Conservation (phyloP, 2,329 filamentous ascomycete genomes). For the Pyrenophora tritici-repentis region DNA sequence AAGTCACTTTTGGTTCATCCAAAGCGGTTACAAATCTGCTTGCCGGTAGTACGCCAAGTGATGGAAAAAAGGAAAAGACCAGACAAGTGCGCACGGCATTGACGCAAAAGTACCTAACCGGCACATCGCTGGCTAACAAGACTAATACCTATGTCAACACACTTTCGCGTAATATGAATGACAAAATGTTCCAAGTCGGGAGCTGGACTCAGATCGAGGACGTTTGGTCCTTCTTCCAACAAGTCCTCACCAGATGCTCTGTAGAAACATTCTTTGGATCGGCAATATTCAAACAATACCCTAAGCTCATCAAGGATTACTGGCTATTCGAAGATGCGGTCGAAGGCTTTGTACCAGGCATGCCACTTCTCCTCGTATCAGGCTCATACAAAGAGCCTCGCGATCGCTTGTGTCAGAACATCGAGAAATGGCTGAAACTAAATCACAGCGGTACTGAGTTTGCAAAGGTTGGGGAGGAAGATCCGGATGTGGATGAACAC, state of each 20-base stretch:
- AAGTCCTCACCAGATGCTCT: slow-evolving; percentile 32
- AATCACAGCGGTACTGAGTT: slow-evolving; percentile 24
- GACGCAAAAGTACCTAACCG: slow-evolving; percentile 22
- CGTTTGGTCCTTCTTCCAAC: slow-evolving; percentile 37
- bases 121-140: slow-evolving; percentile 10
- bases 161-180: slow-evolving; percentile 30
- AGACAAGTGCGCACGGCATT: slow-evolving; percentile 10
- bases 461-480: slow-evolving; percentile 14
- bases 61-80: background rate
- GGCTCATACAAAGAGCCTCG: slow-evolving; percentile 20
- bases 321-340: slow-evolving; percentile 30
- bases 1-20: slow-evolving; percentile 23
- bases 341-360: slow-evolving; percentile 22
- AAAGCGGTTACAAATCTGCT: slow-evolving; percentile 11
- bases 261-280: slow-evolving; percentile 33
- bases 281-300: slow-evolving; percentile 31
- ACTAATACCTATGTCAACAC: slow-evolving; percentile 26
- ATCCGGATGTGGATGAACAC: slow-evolving; percentile 24
- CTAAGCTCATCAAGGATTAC: slow-evolving; percentile 32
- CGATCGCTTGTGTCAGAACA: slow-evolving; percentile 24
- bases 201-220: slow-evolving; percentile 41
- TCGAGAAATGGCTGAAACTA: slow-evolving; percentile 30
- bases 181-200: slow-evolving; percentile 37
- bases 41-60: background rate
- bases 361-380: slow-evolving; percentile 25